phyloP scores from a whole-genome alignment of 495 filamentous ascomycete genomes.

The Lasiosphaeriaceae sp. region DNA sequence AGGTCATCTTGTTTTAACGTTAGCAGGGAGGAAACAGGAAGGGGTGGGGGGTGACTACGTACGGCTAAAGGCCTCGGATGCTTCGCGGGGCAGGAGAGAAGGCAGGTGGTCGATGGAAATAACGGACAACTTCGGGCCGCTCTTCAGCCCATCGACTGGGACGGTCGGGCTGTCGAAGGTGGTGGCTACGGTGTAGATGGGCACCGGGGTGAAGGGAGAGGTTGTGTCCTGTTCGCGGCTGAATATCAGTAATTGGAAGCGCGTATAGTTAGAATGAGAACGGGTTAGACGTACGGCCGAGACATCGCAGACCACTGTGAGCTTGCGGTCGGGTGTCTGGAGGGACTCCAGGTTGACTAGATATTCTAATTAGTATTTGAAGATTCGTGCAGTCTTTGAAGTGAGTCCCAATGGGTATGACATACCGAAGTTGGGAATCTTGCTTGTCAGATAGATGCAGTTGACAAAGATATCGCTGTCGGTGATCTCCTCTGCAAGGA shows the following conservation, averaged over 20 bases:
- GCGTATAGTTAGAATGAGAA: constrained; percentile 35
- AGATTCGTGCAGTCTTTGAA: not conserved
- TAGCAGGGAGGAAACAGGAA: not conserved
- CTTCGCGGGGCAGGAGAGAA: constrained; percentile 78
- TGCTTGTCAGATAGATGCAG: constrained; percentile 76
- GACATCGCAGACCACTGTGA: constrained; percentile 88
- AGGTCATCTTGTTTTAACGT: constrained; percentile 46
- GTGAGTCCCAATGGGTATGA: not conserved
- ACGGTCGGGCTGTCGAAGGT: constrained; percentile 84
- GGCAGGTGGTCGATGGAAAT: constrained; percentile 93
- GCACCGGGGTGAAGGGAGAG: constrained; percentile 57
- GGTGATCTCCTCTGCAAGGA: constrained; percentile 62
- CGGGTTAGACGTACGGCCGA: constrained; percentile 69
- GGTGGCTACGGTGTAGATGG: constrained; percentile 78
- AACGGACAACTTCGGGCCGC: constrained; percentile 62
- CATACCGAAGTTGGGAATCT: constrained; percentile 34
- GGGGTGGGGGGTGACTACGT: constrained; percentile 3
- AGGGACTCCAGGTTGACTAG: constrained; percentile 65
- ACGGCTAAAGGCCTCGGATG: constrained; percentile 76
- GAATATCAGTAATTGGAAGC: not conserved
- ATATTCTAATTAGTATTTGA: not conserved
- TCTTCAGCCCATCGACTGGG: constrained; percentile 55
- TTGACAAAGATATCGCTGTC: constrained; percentile 82
- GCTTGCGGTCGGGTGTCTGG: constrained; percentile 57
- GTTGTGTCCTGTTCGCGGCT: constrained; percentile 56